Conservation (phyloP, 441 rosid species). For the Biscutella auriculata region DNA sequence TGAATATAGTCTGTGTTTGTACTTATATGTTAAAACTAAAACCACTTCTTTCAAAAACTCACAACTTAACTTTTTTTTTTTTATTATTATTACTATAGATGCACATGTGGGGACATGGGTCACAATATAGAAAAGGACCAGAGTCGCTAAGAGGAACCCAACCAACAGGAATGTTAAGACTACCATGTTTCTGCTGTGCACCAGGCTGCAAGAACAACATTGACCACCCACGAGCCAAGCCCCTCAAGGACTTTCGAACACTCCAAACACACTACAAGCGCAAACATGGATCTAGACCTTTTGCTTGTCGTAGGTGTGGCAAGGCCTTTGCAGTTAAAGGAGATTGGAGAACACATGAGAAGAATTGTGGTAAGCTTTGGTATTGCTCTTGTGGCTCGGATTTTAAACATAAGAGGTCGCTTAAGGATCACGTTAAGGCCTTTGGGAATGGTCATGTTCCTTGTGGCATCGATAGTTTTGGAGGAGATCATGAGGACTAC, state of each 20-base stretch:
- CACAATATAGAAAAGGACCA: conserved; percentile 92
- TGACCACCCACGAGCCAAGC: conserved; percentile 79
- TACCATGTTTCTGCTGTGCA: conserved; percentile 90
- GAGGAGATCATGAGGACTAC: conserved; percentile 34
- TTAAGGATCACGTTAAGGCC: conserved; percentile 82
- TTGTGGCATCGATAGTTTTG: too few relatives aligned
- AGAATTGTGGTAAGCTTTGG: conserved; percentile 98
- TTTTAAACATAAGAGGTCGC: conserved; percentile 91
- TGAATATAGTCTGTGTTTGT: too few relatives aligned
- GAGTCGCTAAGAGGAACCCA: conserved; percentile 90
- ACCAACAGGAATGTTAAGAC: conserved; percentile 87
- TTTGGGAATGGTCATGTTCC: conserved; percentile 65
- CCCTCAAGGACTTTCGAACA: conserved; percentile 87
- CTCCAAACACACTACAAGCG: conserved; percentile 98
- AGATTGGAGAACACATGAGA: conserved; percentile 98
- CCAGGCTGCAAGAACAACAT: conserved; percentile 92
- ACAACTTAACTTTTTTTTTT: conserved; percentile 5
- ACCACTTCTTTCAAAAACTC: too few relatives aligned
- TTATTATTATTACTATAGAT: conserved; percentile 45
- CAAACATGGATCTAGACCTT: conserved; percentile 83
- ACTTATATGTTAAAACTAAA: too few relatives aligned
- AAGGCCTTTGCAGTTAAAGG: conserved; percentile 94
- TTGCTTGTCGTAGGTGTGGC: conserved; percentile 80
- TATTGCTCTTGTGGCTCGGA: conserved; percentile 90
- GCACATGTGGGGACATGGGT: conserved; percentile 99